Percentiles rank a stretch among this genome's conserved stretches.
phyloP scores from a whole-genome alignment of 2,329 filamentous ascomycete species.

The Aureobasidium sp. region DNA sequence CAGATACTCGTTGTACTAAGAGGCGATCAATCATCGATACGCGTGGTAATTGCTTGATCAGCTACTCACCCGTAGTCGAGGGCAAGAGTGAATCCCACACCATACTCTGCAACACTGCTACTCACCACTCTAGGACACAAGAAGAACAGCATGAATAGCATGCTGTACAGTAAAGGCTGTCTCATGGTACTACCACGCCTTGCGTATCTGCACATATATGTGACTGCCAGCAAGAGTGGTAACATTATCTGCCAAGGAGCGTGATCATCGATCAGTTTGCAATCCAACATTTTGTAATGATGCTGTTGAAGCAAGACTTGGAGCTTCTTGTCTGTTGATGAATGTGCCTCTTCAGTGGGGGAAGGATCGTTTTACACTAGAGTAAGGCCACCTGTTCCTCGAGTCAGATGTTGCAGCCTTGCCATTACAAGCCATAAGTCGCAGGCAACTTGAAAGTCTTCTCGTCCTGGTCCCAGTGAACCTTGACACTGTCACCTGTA shows the following conservation, averaged over 20 bases:
- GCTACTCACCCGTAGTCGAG: not conserved
- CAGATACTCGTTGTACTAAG: not conserved
- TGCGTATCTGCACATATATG: not conserved
- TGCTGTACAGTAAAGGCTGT: not conserved
- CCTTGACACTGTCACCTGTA: not conserved
- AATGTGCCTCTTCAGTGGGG: too few relatives aligned
- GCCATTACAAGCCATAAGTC: not conserved
- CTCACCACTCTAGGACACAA: not conserved
- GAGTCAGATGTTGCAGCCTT: not conserved
- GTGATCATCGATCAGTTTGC: not conserved
- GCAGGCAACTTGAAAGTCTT: not conserved
- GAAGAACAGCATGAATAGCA: not conserved
- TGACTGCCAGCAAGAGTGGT: not conserved
- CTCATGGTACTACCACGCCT: not conserved
- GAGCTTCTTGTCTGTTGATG: not conserved
- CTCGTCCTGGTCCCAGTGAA: conserved; percentile 4
- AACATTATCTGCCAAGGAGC: not conserved
- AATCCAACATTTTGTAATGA: not conserved
- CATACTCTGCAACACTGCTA: not conserved
- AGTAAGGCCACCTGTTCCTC: not conserved
- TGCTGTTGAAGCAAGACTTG: not conserved
- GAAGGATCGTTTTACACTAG: too few relatives aligned
- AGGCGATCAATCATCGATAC: too few relatives aligned
- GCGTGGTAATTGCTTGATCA: too few relatives aligned
- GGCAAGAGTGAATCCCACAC: not conserved